phyloP scores from a whole-genome alignment of 1,139 yeast species.

The Geotrichum phurueaensis region DNA sequence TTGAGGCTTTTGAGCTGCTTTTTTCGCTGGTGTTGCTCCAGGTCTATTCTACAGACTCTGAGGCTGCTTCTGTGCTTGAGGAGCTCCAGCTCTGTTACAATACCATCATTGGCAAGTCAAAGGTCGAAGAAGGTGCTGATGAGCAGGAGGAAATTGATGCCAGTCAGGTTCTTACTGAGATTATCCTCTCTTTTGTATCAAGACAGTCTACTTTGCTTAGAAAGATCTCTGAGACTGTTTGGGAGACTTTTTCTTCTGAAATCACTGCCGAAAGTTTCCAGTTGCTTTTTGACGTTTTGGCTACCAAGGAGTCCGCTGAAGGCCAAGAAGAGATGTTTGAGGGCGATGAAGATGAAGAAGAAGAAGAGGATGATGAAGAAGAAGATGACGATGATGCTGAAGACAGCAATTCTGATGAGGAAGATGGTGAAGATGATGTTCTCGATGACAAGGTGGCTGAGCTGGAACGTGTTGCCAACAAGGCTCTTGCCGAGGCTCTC shows the following conservation, averaged over 20 bases:
- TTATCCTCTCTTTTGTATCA: slow-evolving; percentile 67
- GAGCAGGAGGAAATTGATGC: slow-evolving; percentile 40
- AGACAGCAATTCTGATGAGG: slow-evolving; percentile 32
- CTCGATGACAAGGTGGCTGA: slow-evolving; percentile 10
- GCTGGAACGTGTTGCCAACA: slow-evolving; percentile 60
- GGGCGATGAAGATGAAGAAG: slow-evolving; percentile 34
- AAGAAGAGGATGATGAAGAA: slow-evolving; percentile 34
- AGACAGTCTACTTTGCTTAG: slow-evolving; percentile 67
- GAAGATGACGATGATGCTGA: slow-evolving; percentile 23
- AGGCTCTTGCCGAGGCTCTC: slow-evolving; percentile 71
- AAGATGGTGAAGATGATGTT: slow-evolving; percentile 18
- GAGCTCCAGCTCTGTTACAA: slow-evolving; percentile 50
- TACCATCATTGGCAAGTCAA: slow-evolving; percentile 28
- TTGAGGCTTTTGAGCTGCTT: slow-evolving; percentile 61
- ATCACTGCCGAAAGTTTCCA: slow-evolving; percentile 49
- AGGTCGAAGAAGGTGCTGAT: slow-evolving; percentile 26
- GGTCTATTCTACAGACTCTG: slow-evolving; percentile 66
- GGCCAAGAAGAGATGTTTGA: slow-evolving; percentile 56
- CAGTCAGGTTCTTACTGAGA: slow-evolving; percentile 67
- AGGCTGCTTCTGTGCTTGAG: slow-evolving; percentile 66
- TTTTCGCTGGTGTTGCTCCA: slow-evolving; percentile 76
- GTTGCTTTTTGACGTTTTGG: slow-evolving; percentile 59
- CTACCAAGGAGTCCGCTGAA: slow-evolving; percentile 69
- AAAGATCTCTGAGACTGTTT: slow-evolving; percentile 64
- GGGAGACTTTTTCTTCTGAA: slow-evolving; percentile 58